phyloP scores from a whole-genome alignment of 345 rosid genomes.

The Eucalyptus sp. region DNA sequence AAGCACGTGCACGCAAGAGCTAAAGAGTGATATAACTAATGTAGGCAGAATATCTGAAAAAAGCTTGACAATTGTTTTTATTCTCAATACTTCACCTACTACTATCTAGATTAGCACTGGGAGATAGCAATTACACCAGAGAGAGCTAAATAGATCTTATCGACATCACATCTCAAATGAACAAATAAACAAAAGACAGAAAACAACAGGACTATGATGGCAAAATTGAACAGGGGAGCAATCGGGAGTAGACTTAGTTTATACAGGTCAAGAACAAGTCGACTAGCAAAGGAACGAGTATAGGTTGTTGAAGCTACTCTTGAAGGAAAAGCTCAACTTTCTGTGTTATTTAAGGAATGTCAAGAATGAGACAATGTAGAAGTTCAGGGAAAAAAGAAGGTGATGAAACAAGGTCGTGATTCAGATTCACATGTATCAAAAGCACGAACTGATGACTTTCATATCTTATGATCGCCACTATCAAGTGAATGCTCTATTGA shows the following conservation, averaged over 20 bases:
- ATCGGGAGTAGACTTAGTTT: not conserved
- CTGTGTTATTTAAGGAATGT: not conserved
- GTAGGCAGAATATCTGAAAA: not conserved
- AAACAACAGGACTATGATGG: not conserved
- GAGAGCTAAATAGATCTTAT: not conserved
- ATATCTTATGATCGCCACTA: not conserved
- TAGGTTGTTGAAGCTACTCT: not conserved
- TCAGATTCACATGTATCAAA: not conserved
- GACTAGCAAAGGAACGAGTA: not conserved
- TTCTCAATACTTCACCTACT: not conserved
- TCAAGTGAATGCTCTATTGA: not conserved
- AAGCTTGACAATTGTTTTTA: not conserved
- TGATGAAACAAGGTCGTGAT: not conserved
- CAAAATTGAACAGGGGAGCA: not conserved
- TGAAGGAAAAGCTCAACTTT: not conserved
- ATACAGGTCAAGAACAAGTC: not conserved
- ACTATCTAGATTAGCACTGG: not conserved
- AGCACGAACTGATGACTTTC: not conserved
- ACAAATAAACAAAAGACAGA: not conserved
- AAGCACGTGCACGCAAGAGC: not conserved
- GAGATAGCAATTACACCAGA: not conserved
- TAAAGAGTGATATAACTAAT: not conserved
- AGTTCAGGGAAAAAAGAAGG: not conserved
- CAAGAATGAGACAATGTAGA: not conserved
- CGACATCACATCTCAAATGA: not conserved